These are phyloP conservation scores for Ganoderma sinense DNA, from an alignment of 1,284 basidiomycete species.

Conservation along the genomic window DNA sequence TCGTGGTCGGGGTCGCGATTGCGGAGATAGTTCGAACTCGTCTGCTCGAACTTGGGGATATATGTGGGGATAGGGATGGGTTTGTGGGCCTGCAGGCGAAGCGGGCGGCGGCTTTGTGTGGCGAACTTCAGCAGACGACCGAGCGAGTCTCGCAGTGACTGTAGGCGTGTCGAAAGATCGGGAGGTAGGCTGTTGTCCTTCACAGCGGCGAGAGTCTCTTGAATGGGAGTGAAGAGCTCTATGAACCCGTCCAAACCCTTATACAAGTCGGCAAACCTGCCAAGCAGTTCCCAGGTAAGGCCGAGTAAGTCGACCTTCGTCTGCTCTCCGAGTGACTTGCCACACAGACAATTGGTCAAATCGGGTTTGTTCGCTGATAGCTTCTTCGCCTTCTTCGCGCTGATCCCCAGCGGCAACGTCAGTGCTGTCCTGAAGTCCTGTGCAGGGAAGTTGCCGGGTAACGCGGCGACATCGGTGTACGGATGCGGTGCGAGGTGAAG, in stretches of 20 bases:
- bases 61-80: slow-evolving; percentile 95
- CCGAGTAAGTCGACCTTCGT: slow-evolving; percentile 73
- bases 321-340: slow-evolving; percentile 56
- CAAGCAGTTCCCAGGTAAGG: slow-evolving; percentile 68
- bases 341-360: slow-evolving; percentile 51
- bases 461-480: slow-evolving; percentile 52
- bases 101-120: slow-evolving; percentile 75
- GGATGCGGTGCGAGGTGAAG: slow-evolving; percentile 77
- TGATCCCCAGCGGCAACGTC: slow-evolving; percentile 50
- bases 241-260: slow-evolving; percentile 83
- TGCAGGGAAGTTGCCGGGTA: slow-evolving; percentile 76
- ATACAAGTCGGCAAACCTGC: slow-evolving; percentile 77
- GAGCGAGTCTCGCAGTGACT: slow-evolving; percentile 45
- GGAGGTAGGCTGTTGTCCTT: slow-evolving; percentile 56
- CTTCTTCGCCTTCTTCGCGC: slow-evolving; percentile 49
- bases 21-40: slow-evolving; percentile 83
- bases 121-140: slow-evolving; percentile 79
- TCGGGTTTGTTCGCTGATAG: slow-evolving; percentile 53
- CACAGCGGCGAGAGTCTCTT: slow-evolving; percentile 64
- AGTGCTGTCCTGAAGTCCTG: slow-evolving; percentile 70
- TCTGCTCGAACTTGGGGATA: slow-evolving; percentile 92
- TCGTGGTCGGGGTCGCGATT: slow-evolving; percentile 93
- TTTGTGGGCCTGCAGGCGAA: slow-evolving; percentile 93
- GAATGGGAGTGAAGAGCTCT: slow-evolving; percentile 81
- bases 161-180: slow-evolving; percentile 45